Conservation (phyloP, 73 alveolate genomes). For the Tetrahymena thermophila region DNA sequence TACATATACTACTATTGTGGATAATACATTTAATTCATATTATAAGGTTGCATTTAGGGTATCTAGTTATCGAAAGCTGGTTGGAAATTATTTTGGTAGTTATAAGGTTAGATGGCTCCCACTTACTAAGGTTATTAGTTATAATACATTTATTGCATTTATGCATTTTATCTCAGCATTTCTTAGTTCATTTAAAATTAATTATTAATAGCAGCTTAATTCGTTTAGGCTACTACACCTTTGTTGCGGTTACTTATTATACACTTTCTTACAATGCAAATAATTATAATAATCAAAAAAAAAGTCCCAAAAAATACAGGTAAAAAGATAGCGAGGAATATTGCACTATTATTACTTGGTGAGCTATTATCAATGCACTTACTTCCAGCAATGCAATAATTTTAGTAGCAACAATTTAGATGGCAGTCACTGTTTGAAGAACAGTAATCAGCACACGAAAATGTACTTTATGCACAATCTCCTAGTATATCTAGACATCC, state of each 20-base stretch:
- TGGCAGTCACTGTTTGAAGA: neutral
- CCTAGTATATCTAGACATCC: neutral
- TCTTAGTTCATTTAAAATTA: neutral
- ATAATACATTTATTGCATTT: neutral
- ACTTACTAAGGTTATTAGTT: too few relatives aligned
- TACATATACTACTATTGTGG: neutral
- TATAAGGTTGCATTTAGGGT: neutral
- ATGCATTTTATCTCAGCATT: neutral
- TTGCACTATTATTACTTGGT: too few relatives aligned
- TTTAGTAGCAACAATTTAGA: neutral
- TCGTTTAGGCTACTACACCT: neutral
- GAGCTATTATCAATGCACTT: neutral
- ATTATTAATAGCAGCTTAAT: neutral
- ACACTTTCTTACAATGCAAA: neutral
- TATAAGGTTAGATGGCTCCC: neutral
- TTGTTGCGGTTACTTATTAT: neutral
- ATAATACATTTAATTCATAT: neutral
- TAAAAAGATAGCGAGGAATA: neutral
- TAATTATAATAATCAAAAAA: too few relatives aligned
- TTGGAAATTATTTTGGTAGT: neutral
- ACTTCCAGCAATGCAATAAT: neutral
- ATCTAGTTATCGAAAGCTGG: neutral
- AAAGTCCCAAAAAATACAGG: neutral
- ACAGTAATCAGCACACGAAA: neutral
- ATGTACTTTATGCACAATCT: neutral